Evolutionary conservation across 2,329 filamentous ascomycete species (phyloP).

Genomic region (Phaeosphaeria sp.): DNA sequence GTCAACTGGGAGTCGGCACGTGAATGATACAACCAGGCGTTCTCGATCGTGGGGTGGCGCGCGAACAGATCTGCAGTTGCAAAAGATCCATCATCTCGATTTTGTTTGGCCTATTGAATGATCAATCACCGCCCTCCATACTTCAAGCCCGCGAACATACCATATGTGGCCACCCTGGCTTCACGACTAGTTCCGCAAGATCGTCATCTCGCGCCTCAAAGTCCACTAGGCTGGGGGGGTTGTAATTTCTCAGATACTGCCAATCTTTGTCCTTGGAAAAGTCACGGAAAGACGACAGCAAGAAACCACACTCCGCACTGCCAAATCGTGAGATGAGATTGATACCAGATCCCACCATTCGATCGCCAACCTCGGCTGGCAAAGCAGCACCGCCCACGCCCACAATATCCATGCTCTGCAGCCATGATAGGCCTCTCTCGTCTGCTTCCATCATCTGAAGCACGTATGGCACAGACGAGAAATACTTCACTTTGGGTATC

Average conservation of each 20-base stretch:
- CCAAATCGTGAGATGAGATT: constrained; percentile 69
- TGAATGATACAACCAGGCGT: constrained; percentile 69
- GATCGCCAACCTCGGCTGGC: constrained; percentile 59
- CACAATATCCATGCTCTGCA: constrained; percentile 62
- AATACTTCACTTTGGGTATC: constrained; percentile 58
- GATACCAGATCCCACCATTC: constrained; percentile 58
- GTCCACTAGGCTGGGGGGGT: constrained; percentile 56
- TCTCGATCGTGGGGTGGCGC: constrained; percentile 56
- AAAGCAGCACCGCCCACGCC: constrained; percentile 69
- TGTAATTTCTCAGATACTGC: constrained; percentile 62
- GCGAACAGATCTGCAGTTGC: constrained; percentile 69
- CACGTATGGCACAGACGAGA: constrained; percentile 78
- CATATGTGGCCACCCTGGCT: constrained; percentile 63
- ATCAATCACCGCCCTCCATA: constrained; percentile 8
- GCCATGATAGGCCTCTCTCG: constrained; percentile 80
- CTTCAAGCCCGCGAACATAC: constrained; percentile 15
- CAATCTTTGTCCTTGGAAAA: constrained; percentile 63
- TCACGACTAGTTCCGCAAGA: constrained; percentile 63
- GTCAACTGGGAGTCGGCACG: constrained; percentile 68
- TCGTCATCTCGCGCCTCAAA: constrained; percentile 47
- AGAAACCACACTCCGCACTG: constrained; percentile 70
- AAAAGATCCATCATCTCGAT: constrained; percentile 65
- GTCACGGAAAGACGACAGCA: constrained; percentile 67
- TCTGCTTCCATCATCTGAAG: constrained; percentile 88
- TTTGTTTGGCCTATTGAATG: constrained; percentile 56